phyloP scores from a whole-genome alignment of 1,284 basidiomycete species.

The Entoloma clypeatum region DNA sequence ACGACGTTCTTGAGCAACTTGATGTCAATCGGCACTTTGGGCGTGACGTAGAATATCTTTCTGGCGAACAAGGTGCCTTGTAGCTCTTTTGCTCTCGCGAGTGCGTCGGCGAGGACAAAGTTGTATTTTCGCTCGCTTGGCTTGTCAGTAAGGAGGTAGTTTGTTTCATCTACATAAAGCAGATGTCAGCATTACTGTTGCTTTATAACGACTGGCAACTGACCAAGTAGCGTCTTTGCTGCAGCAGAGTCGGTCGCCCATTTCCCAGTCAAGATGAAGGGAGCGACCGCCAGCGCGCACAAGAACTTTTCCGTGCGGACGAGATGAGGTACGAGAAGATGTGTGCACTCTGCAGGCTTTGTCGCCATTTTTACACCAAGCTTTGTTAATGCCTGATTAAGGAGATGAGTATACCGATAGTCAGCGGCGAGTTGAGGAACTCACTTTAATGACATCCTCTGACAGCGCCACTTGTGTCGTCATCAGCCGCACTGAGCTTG shows the following conservation, averaged over 20 bases:
- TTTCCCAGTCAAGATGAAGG: constrained; percentile 56
- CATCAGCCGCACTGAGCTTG: constrained; percentile 42
- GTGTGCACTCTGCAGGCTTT: constrained; percentile 66
- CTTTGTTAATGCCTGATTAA: constrained; percentile 52
- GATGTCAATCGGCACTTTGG: constrained; percentile 49
- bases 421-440: constrained; percentile 15
- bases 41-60: constrained; percentile 71
- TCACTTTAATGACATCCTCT: constrained; percentile 54
- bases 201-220: constrained; percentile 28
- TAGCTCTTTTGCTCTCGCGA: constrained; percentile 50
- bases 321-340: constrained; percentile 64
- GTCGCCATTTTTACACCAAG: constrained; percentile 62
- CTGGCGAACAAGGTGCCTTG: constrained; percentile 54
- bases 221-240: constrained; percentile 59
- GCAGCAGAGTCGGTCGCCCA: constrained; percentile 65
- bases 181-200: constrained; percentile 4
- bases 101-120: constrained; percentile 57
- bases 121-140: constrained; percentile 59
- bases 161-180: constrained; percentile 50
- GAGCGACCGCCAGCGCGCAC: constrained; percentile 60
- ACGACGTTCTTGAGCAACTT: constrained; percentile 66
- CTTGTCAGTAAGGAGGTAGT: constrained; percentile 57
- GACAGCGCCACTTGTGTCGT: constrained; percentile 55
- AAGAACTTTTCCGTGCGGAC: constrained; percentile 84
- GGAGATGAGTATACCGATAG: constrained; percentile 3